These are phyloP conservation scores for Polygonum aviculare DNA, from an alignment of 148 eudicot genomes.

Conservation along the genomic window DNA sequence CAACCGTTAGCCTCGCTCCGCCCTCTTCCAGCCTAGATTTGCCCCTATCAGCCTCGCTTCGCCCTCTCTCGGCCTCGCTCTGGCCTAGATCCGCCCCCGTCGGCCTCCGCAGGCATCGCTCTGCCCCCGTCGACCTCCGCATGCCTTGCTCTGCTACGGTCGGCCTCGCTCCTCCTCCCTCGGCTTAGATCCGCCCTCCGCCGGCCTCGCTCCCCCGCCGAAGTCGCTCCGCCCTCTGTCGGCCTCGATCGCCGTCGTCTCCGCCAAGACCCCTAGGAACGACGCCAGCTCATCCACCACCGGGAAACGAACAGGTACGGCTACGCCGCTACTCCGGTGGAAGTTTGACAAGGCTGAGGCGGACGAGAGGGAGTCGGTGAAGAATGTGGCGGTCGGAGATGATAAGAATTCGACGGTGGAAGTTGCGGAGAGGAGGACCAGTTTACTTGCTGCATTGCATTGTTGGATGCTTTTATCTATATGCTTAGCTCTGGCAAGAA, in stretches of 20 bases:
- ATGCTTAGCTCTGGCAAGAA: background rate
- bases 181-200: no score
- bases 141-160: no score
- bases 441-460: background rate
- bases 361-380: background rate
- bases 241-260: background rate
- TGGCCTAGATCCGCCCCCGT: no score
- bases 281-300: background rate
- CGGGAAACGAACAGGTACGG: slow-evolving; percentile 39
- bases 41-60: no score
- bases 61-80: no score
- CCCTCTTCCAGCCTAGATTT: no score
- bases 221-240: no score
- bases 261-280: slow-evolving; percentile 17
- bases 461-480: background rate
- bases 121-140: no score
- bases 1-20: no score
- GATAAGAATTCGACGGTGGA: slow-evolving; percentile 21
- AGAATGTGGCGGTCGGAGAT: slow-evolving; percentile 3
- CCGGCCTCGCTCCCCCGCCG: no score
- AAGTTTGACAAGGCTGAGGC: slow-evolving; percentile 32
- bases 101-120: no score
- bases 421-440: slow-evolving; percentile 8
- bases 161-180: no score
- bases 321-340: slow-evolving; percentile 75